Percentiles rank a stretch among this genome's conserved stretches.
Conservation (phyloP, 306 rosid species). For the Glycyrrhiza uralensis region DNA sequence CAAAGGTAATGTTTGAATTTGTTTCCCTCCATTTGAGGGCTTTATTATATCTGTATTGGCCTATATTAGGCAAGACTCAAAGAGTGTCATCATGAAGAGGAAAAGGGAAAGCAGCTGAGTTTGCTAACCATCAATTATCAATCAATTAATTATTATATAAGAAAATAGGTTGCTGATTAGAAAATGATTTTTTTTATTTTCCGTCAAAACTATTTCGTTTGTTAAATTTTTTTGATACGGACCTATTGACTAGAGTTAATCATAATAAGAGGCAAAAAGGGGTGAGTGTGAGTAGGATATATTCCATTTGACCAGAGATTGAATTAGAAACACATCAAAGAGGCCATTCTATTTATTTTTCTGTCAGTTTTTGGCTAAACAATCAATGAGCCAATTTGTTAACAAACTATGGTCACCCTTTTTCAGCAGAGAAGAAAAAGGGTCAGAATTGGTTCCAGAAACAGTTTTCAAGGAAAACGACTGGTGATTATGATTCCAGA, state of each 20-base stretch:
- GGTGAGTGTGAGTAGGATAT: background rate
- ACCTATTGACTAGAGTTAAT: background rate
- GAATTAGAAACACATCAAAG: background rate
- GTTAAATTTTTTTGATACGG: too few relatives aligned
- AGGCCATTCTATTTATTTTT: background rate
- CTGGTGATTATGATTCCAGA: constrained; percentile 42
- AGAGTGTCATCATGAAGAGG: background rate
- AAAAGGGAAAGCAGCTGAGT: background rate
- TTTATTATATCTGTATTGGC: background rate
- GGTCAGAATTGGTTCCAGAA: constrained; percentile 58
- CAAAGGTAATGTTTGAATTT: constrained; percentile 44
- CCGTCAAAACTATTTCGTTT: too few relatives aligned
- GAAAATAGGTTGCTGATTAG: too few relatives aligned
- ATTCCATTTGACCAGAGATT: background rate
- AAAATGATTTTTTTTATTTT: too few relatives aligned
- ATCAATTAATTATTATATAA: too few relatives aligned
- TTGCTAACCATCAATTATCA: too few relatives aligned
- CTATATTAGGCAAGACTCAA: too few relatives aligned
- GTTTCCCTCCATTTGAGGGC: background rate
- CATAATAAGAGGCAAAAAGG: background rate
- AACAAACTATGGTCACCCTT: constrained; percentile 1
- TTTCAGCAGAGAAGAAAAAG: constrained; percentile 52
- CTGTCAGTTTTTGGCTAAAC: background rate
- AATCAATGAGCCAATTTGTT: background rate
- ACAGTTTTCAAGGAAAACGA: constrained; percentile 40